phyloP scores from a whole-genome alignment of 2,329 filamentous ascomycete species.

The Chalara sp. region DNA sequence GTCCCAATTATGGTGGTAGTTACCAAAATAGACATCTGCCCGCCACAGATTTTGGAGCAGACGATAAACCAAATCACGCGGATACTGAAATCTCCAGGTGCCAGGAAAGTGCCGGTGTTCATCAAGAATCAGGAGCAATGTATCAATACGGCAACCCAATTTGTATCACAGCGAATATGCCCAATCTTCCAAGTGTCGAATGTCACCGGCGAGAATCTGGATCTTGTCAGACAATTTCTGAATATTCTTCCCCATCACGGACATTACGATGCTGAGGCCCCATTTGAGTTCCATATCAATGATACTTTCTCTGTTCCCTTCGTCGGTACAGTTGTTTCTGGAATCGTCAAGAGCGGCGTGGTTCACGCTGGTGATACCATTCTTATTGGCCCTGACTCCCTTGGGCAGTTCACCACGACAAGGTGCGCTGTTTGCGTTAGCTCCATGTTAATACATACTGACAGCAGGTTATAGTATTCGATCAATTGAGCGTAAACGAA shows the following conservation, averaged over 20 bases:
- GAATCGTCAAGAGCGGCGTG: conserved; percentile 82
- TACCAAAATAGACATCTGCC: conserved; percentile 98
- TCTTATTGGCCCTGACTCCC: conserved; percentile 80
- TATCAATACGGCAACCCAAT: conserved; percentile 91
- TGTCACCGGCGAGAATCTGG: conserved; percentile 85
- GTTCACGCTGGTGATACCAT: conserved; percentile 88
- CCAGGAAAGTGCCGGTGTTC: conserved; percentile 91
- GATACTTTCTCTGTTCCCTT: conserved; percentile 98
- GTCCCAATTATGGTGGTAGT: conserved; percentile 97
- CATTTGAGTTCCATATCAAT: conserved; percentile 93
- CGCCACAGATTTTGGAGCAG: conserved; percentile 88
- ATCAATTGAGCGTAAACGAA: conserved; percentile 90
- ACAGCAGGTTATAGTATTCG: conserved; percentile 51
- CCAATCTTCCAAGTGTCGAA: conserved; percentile 98
- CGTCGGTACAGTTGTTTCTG: conserved; percentile 91
- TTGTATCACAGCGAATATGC: conserved; percentile 90
- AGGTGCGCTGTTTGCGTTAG: too few species aligned
- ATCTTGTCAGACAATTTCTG: conserved; percentile 85
- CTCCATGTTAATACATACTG: too few species aligned
- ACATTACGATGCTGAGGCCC: conserved; percentile 79
- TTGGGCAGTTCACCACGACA: conserved; percentile 84
- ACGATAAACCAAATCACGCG: conserved; percentile 87
- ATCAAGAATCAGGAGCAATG: conserved; percentile 89
- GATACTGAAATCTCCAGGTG: conserved; percentile 89
- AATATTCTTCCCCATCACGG: conserved; percentile 95